Conservation (phyloP, 2,329 filamentous ascomycete genomes). For the Exophiala xenobiotica region DNA sequence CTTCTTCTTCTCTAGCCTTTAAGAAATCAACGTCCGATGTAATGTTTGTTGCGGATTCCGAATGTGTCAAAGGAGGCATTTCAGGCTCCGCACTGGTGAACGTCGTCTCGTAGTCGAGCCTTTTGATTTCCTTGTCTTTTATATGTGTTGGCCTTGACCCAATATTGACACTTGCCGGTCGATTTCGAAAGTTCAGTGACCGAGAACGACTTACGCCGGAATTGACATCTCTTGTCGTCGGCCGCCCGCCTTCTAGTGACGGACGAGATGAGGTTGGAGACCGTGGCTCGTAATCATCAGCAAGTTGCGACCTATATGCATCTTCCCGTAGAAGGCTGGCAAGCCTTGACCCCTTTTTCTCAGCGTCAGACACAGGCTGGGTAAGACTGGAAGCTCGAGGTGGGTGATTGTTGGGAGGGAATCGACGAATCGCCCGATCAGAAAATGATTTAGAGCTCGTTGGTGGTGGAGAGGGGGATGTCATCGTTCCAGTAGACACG, state of each 20-base stretch:
- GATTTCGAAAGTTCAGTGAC: slow-evolving; percentile 64
- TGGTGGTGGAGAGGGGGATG: slow-evolving; percentile 52
- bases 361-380: slow-evolving; percentile 25
- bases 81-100: slow-evolving; percentile 26
- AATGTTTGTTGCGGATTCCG: slow-evolving; percentile 64
- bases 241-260: slow-evolving; percentile 70
- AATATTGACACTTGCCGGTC: slow-evolving; percentile 80
- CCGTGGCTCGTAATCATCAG: slow-evolving; percentile 41
- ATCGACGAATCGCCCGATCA: slow-evolving; percentile 53
- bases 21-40: slow-evolving; percentile 81
- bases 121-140: slow-evolving; percentile 65
- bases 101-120: slow-evolving; percentile 22
- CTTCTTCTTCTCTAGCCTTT: slow-evolving; percentile 67
- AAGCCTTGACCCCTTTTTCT: slow-evolving; percentile 37
- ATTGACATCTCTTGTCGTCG: slow-evolving; percentile 60
- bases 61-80: slow-evolving; percentile 30
- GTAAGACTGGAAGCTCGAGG: slow-evolving; percentile 46
- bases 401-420: slow-evolving; percentile 42
- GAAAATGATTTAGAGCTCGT: slow-evolving; percentile 33
- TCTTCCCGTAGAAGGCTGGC: slow-evolving; percentile 34
- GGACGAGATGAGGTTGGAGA: slow-evolving; percentile 61
- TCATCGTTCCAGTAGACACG: slow-evolving; percentile 80
- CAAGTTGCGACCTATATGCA: slow-evolving; percentile 24
- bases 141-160: slow-evolving; percentile 81
- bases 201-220: slow-evolving; percentile 60